These are phyloP conservation scores for Circinella minor DNA, from an alignment of 371 early-diverging fungal genomes.

Conservation along the genomic window DNA sequence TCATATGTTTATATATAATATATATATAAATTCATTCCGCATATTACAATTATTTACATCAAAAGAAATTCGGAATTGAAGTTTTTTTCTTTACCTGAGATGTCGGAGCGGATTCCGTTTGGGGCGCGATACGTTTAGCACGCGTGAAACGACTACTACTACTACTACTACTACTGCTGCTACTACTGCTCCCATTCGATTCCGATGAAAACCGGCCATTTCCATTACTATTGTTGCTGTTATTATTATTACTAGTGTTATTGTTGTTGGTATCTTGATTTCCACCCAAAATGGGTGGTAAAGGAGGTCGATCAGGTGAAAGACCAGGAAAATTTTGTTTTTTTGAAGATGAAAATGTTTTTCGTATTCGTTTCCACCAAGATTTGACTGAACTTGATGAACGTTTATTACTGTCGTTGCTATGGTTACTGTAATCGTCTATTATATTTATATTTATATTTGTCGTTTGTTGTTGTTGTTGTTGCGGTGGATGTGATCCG, in stretches of 20 bases:
- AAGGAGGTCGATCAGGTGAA: constrained; percentile 19
- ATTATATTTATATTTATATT: not conserved
- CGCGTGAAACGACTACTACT: constrained; percentile 4
- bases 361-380: constrained; percentile 8
- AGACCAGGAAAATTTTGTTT: constrained; percentile 9
- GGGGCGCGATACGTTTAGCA: constrained; percentile 12
- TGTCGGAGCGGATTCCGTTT: constrained; percentile 12
- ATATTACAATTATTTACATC: no score
- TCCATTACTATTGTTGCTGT: constrained; percentile 1
- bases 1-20: no score
- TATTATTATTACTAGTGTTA: constrained; percentile 6
- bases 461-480: constrained; percentile 7
- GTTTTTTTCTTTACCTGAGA: not conserved
- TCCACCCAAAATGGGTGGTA: constrained; percentile 9
- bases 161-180: not conserved
- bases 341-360: not conserved
- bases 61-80: not conserved
- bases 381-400: not conserved
- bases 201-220: constrained; percentile 4
- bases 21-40: no score
- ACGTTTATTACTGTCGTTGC: not conserved
- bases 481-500: constrained; percentile 15
- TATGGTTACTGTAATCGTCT: not conserved
- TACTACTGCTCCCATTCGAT: not conserved
- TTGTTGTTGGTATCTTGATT: not conserved